phyloP scores from a whole-genome alignment of 2,329 filamentous ascomycete genomes.

The Chaetomium sp. region DNA sequence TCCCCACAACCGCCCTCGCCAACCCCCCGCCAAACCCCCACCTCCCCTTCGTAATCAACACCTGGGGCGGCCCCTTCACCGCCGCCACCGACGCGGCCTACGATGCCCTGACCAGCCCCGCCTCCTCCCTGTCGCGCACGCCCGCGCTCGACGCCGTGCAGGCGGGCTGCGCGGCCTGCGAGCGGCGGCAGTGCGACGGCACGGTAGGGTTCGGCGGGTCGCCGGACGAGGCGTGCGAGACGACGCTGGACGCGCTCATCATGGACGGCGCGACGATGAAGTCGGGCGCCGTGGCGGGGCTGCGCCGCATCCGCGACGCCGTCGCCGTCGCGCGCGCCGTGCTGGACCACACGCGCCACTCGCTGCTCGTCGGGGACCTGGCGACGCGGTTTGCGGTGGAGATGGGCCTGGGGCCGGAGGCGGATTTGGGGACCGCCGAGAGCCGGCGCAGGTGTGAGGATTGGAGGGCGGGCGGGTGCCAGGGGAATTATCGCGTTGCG shows the following conservation, averaged over 20 bases:
- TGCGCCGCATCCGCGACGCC: slow-evolving; percentile 53
- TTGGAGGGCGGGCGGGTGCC: slow-evolving; percentile 49
- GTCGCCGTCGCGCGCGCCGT: slow-evolving; percentile 54
- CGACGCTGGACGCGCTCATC: slow-evolving; percentile 61
- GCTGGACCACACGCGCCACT: slow-evolving; percentile 54
- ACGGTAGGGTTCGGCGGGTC: slow-evolving; percentile 59
- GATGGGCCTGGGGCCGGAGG: slow-evolving; percentile 51
- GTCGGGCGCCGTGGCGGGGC: slow-evolving; percentile 54
- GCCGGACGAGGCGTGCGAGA: slow-evolving; percentile 59
- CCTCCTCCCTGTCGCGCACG: slow-evolving; percentile 30
- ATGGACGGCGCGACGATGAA: slow-evolving; percentile 59
- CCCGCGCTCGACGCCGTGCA: slow-evolving; percentile 56
- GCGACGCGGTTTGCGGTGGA: slow-evolving; percentile 56
- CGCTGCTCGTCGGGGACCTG: slow-evolving; percentile 54
- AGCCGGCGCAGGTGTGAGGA: slow-evolving; percentile 45
- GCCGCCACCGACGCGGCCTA: slow-evolving; percentile 56
- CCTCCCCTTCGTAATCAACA: slow-evolving; percentile 56
- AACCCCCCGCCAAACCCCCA: slow-evolving; percentile 40
- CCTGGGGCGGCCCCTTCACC: slow-evolving; percentile 56
- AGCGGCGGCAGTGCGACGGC: slow-evolving; percentile 55
- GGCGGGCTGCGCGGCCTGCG: slow-evolving; percentile 54
- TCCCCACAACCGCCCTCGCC: background rate
- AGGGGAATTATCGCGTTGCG: slow-evolving; percentile 54
- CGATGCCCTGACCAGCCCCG: slow-evolving; percentile 21
- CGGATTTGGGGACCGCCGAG: slow-evolving; percentile 48